Base-by-base conservation (phyloP, 257 asterid species). In the Cordia subcordata region DNA sequence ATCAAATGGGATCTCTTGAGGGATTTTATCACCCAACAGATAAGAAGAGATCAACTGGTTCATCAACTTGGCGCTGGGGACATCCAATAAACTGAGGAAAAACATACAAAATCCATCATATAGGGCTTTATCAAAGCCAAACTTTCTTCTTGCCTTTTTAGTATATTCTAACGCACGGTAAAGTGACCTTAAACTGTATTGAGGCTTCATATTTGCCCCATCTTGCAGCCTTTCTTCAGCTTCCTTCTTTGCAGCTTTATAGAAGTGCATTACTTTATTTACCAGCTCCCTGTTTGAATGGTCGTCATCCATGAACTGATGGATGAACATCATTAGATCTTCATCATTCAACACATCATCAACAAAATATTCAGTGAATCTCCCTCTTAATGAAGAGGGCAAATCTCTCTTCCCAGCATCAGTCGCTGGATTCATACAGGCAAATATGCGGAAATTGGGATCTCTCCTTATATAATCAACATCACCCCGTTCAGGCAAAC, bases 371-470 rank as follows among this genome's bases (percentile, higher is more conserved):
- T 92, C 99, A 1, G 99, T 81, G 70, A 92, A 92, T 68, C 96
- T 84, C 80, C 96, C 70, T 79, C 97, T 83, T 32, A 88, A 54
- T 55, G 96, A 78, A 62, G 69, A 46, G 14, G 94, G 82, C 77
- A 92, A 72, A 73, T 92, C 96, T 74, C 91, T 86, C 80, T 92
- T 92, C 44, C 99, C 99, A 68, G 99, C 93, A 82, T 92, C 99
- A 67, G 93, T 92, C 9, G 99, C 97, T 46, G 99, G 99, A 76
- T 92, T 92, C 99, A 92, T 92, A 79, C 99, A 92, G 53, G 97
- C 95, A 72, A 92, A 92, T 64, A 92, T 68, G 53, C 99, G 96
- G 55, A 92, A 92, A 65, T 83, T 69, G 21, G 83, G 68, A 74
- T 85, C 81, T 61, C 99, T 83, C 27, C 22, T 16, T 60, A 92